These are phyloP conservation scores for Cicer chorassanicum DNA, from an alignment of 306 rosid species.

Conservation along the genomic window DNA sequence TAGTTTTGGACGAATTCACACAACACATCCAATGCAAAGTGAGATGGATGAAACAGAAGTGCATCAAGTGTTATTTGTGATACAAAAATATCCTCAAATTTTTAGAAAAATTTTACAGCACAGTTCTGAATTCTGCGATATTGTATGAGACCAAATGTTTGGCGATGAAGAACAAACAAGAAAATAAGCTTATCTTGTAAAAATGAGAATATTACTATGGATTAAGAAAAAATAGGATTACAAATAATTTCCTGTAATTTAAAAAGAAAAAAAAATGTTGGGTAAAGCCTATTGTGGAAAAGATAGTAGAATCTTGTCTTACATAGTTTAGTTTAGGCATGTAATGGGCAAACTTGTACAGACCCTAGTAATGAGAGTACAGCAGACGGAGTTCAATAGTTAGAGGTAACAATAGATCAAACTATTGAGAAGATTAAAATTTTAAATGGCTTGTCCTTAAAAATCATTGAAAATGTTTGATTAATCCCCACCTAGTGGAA, in stretches of 20 bases:
- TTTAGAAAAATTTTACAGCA: not conserved
- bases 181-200: slow-evolving; percentile 1
- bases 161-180: not conserved
- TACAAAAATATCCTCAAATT: not conserved
- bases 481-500: not conserved
- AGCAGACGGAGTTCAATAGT: not conserved
- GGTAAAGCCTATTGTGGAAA: not conserved
- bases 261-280: not conserved
- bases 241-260: not conserved
- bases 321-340: not conserved
- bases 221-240: not conserved
- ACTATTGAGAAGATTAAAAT: not conserved
- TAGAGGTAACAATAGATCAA: not conserved
- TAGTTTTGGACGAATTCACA: no score
- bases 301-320: not conserved
- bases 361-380: not conserved
- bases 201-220: not conserved
- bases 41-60: not conserved
- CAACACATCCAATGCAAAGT: no score
- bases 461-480: not conserved
- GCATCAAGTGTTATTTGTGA: not conserved
- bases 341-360: not conserved
- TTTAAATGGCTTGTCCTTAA: not conserved
- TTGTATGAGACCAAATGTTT: slow-evolving; percentile 15
- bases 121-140: not conserved